phyloP scores from a whole-genome alignment of 805 yeast species.

The Wickerhamiella nectarea region DNA sequence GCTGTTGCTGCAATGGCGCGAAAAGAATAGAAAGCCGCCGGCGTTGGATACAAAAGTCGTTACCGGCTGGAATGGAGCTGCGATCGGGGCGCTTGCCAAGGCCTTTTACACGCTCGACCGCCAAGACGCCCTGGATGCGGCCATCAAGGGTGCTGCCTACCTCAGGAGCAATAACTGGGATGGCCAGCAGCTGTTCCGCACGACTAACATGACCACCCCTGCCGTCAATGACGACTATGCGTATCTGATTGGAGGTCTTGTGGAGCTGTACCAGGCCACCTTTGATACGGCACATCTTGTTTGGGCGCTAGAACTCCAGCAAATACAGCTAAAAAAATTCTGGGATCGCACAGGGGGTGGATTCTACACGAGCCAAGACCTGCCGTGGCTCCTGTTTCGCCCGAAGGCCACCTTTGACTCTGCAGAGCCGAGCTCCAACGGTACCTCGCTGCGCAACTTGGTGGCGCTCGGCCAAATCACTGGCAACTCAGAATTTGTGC shows the following conservation, averaged over 20 bases:
- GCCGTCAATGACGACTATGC: conserved; percentile 30
- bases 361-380: conserved; percentile 20
- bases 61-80: conserved; percentile 28
- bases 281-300: conserved; percentile 19
- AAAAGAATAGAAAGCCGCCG: conserved; percentile 19
- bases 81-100: conserved; percentile 27
- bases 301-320: conserved; percentile 25
- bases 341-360: conserved; percentile 27
- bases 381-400: conserved; percentile 23
- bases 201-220: conserved; percentile 1
- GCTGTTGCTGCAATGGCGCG: conserved; percentile 20
- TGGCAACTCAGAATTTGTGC: conserved; percentile 10
- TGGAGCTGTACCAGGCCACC: conserved; percentile 27
- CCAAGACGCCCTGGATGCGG: conserved; percentile 19
- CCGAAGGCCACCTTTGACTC: conserved; percentile 27
- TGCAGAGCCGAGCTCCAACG: conserved; percentile 29
- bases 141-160: conserved; percentile 19
- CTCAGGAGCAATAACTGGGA: conserved; percentile 2
- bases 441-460: conserved; percentile 25
- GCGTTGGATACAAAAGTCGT: conserved; percentile 26
- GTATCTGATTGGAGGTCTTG: conserved; percentile 24
- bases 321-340: conserved; percentile 23
- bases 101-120: conserved; percentile 19
- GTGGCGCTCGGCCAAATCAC: conserved; percentile 19
- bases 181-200: conserved; percentile 2